Evolutionary conservation across 1,284 basidiomycete species (phyloP), one percentile per base, ranked within the genome.

Genomic region (Cystobasidiaceae sp.): DNA sequence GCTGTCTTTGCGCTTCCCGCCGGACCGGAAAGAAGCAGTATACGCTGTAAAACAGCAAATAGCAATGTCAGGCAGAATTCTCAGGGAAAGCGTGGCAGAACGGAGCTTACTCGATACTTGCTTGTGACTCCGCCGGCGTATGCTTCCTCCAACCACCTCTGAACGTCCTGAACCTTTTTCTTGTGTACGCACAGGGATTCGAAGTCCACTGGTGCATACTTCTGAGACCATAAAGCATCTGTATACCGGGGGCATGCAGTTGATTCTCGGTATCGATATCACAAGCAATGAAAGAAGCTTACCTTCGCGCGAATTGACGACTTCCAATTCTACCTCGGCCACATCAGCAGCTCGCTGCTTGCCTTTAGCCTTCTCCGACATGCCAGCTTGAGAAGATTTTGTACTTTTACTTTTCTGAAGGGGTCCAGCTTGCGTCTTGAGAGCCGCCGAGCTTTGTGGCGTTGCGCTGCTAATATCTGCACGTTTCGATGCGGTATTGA

Each of bases 1-100:
- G 91, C 83, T 0, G 93, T 94, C 79, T 98, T 98, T 0, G 85
- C 94, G 0, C 86, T 84, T 0, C 94, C 96, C 7, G 93, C 87
- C 0, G 91, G 90, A 1, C 96, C 94, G 1, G 89, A 89, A 7
- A 98, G 78, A 0, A 85, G 84, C 1, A 97, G 82, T 23, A 98
- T 84, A 39, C 67, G 67, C 84, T 85, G 0, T n/a, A 23, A n/a
- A 19, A 55, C 7, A 4, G 21, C n/a, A 34, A 32, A 7, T 43
- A 25, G 28, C 19, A 33, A 19, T n/a, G 8, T 27, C n/a, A 54
- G 25, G 50, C 13, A 4, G 50, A 23, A 33, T 43, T 67, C 48
- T 51, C 61, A 37, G 64, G 57, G 25, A 34, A 6, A 30, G 30
- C 37, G 11, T 39, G 37, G n/a, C 39, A 30, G 30, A 17, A 9